phyloP scores from a whole-genome alignment of 202 grass and related monocot species.

The Thinopyrum obtusiflorum region DNA sequence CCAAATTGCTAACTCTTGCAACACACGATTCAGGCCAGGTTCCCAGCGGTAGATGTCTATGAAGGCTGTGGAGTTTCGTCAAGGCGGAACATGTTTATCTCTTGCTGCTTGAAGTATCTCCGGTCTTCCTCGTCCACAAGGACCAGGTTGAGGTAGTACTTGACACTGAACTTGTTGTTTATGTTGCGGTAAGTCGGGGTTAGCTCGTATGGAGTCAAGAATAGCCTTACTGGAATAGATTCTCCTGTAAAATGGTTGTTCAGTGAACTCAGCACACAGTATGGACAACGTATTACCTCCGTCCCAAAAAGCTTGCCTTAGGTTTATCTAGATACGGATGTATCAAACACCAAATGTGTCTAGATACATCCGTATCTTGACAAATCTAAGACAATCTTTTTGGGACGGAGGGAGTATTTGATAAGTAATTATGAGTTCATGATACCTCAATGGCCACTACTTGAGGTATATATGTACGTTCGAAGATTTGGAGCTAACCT shows the following conservation, averaged over 20 bases:
- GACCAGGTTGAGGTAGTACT: constrained; percentile 89
- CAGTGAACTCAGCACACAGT: not conserved
- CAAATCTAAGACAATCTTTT: too few relatives aligned
- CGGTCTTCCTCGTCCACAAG: constrained; percentile 89
- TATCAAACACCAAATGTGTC: too few relatives aligned
- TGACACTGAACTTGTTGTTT: constrained; percentile 97
- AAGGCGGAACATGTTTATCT: constrained; percentile 74
- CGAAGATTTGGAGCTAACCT: not conserved
- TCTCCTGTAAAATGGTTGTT: constrained; percentile 45
- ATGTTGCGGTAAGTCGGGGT: constrained; percentile 72
- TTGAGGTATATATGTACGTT: not conserved
- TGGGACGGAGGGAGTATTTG: not conserved
- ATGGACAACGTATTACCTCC: not conserved
- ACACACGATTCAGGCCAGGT: not conserved
- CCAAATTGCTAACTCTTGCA: not conserved
- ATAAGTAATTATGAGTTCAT: not conserved
- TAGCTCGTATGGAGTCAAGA: constrained; percentile 74
- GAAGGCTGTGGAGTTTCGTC: constrained; percentile 26
- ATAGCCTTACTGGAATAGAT: constrained; percentile 91
- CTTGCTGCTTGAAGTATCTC: constrained; percentile 95
- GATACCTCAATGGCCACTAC: not conserved
- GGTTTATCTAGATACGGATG: too few relatives aligned
- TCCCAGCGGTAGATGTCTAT: not conserved
- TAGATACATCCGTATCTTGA: too few relatives aligned
- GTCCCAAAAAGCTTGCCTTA: too few relatives aligned